Evolutionary conservation across 257 asterid genomes (phyloP).

Genomic region (Ehretia macrophylla): DNA sequence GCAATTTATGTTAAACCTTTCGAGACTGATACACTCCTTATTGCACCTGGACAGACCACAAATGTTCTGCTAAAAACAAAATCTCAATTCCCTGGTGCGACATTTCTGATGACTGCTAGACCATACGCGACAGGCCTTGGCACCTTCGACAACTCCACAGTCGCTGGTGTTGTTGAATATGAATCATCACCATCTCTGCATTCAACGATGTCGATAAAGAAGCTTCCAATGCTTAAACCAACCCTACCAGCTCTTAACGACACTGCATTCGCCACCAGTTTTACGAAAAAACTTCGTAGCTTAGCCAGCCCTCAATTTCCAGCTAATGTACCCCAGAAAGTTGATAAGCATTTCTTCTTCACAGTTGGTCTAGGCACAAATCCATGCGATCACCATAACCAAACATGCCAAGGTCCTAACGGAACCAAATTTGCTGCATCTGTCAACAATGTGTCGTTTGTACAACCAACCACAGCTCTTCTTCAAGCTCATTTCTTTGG

Average conservation of each 20-base stretch:
- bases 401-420: constrained; percentile 60
- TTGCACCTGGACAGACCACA: constrained; percentile 42
- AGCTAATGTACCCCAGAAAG: constrained; percentile 42
- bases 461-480: constrained; percentile 41
- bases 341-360: constrained; percentile 41
- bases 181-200: constrained; percentile 19
- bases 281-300: constrained; percentile 33
- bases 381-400: constrained; percentile 38
- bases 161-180: constrained; percentile 47
- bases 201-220: constrained; percentile 17
- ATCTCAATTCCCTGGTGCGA: constrained; percentile 30
- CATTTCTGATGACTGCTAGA: constrained; percentile 45
- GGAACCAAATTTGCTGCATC: constrained; percentile 49
- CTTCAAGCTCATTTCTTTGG: constrained; percentile 51
- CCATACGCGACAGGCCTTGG: constrained; percentile 52
- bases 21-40: constrained; percentile 36
- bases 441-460: constrained; percentile 43
- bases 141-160: constrained; percentile 54
- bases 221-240: constrained; percentile 33
- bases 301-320: constrained; percentile 42
- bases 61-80: constrained; percentile 49
- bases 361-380: constrained; percentile 50
- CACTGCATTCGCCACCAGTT: constrained; percentile 40
- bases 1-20: constrained; percentile 48
- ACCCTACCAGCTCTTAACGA: constrained; percentile 43